These are phyloP conservation scores for Fusarium buxicola DNA, from an alignment of 2,329 filamentous ascomycete genomes.

Conservation along the genomic window DNA sequence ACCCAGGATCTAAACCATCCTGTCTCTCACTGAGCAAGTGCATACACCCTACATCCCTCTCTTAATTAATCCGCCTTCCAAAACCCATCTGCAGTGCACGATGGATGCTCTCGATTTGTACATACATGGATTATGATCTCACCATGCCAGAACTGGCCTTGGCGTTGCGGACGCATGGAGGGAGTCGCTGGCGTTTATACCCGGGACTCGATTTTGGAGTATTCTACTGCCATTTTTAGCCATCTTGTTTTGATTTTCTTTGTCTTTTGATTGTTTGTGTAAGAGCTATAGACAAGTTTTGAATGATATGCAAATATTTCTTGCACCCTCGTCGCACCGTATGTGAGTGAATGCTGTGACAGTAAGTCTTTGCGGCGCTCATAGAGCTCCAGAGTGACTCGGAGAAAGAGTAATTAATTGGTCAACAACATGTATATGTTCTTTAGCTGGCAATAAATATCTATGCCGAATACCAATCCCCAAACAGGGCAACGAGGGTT, in stretches of 20 bases:
- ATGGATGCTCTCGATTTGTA: slow-evolving; percentile 25
- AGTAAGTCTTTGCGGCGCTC: not conserved
- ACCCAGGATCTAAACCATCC: slow-evolving; percentile 45
- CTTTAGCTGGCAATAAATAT: slow-evolving; percentile 3
- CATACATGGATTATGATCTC: slow-evolving; percentile 19
- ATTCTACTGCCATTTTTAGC: slow-evolving; percentile 12
- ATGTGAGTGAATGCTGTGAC: not conserved
- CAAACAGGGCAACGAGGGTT: slow-evolving; percentile 2
- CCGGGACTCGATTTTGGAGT: slow-evolving; percentile 24
- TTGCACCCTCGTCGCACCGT: not conserved
- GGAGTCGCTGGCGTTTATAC: slow-evolving; percentile 43
- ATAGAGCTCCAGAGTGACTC: not conserved
- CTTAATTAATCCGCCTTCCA: slow-evolving; percentile 11
- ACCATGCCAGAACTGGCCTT: slow-evolving; percentile 21
- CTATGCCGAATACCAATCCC: not conserved
- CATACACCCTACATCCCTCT: slow-evolving; percentile 5
- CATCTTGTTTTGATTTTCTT: slow-evolving; percentile 7
- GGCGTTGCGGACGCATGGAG: slow-evolving; percentile 34
- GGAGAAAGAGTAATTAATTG: not conserved
- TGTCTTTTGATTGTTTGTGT: slow-evolving; percentile 20
- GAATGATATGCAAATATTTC: slow-evolving; percentile 42
- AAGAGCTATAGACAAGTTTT: slow-evolving; percentile 27
- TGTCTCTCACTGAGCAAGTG: not conserved
- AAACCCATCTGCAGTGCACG: slow-evolving; percentile 30
- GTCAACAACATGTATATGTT: slow-evolving; percentile 6